Percentiles rank a stretch among this genome's conserved stretches.
Evolutionary conservation across 176 grass and related monocot species (phyloP).

Genomic region (Triticum turgidum): DNA sequence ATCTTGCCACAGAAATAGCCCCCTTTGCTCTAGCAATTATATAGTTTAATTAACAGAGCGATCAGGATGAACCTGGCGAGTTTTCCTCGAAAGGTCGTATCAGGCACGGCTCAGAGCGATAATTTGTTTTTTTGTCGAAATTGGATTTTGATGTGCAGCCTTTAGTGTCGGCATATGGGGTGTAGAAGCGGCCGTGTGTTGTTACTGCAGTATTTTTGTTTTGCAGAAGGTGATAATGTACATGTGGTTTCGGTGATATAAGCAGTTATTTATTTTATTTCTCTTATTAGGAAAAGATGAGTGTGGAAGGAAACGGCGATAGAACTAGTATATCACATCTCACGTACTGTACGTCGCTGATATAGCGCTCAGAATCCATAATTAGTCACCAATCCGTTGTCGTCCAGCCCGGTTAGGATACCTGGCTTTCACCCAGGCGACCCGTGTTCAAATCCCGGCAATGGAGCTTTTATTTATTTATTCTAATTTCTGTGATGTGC

Average conservation of each 20-base stretch:
- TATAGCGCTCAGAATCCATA: too few relatives aligned
- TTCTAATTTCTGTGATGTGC: too few relatives aligned
- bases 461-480: conserved; percentile 31
- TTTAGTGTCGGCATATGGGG: not conserved
- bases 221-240: not conserved
- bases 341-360: too few relatives aligned
- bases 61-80: not conserved
- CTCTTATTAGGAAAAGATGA: too few relatives aligned
- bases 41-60: not conserved
- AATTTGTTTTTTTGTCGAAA: not conserved
- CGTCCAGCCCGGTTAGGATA: conserved; percentile 92
- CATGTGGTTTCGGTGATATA: too few relatives aligned
- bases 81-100: not conserved
- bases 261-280: too few relatives aligned
- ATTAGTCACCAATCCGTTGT: conserved; percentile 36
- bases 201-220: not conserved
- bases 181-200: not conserved
- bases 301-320: too few relatives aligned
- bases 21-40: not conserved
- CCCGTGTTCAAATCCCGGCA: conserved; percentile 92
- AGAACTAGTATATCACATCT: too few relatives aligned
- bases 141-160: not conserved
- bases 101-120: not conserved
- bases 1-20: not conserved
- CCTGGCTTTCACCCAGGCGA: conserved; percentile 91